Conservation (phyloP, 805 yeast genomes). For the Kluyveromyces dobzhanskii region DNA sequence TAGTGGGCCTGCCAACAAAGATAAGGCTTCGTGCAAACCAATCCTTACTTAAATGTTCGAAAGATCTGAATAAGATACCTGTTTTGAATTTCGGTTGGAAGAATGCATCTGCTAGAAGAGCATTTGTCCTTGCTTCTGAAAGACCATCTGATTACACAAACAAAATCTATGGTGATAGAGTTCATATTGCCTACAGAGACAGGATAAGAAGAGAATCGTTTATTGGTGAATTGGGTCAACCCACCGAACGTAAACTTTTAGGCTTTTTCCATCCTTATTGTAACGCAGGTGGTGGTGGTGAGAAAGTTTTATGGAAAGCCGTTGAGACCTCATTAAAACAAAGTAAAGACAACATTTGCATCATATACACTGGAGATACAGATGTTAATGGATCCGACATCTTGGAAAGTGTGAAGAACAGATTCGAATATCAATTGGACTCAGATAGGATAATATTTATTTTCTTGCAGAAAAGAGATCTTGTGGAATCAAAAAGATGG, state of each 20-base stretch:
- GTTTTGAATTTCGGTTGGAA: slow-evolving; percentile 18
- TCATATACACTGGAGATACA: slow-evolving; percentile 63
- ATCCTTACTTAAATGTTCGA: slow-evolving; percentile 11
- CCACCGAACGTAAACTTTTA: slow-evolving; percentile 33
- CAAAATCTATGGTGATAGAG: slow-evolving; percentile 2
- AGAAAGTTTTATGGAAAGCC: slow-evolving; percentile 92
- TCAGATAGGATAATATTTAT: slow-evolving; percentile 50
- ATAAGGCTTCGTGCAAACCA: slow-evolving; percentile 13
- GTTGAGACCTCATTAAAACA: slow-evolving; percentile 56
- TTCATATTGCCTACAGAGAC: slow-evolving; percentile 6
- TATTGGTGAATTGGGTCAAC: slow-evolving; percentile 8
- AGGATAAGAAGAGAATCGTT: slow-evolving; percentile 10
- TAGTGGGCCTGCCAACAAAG: slow-evolving; percentile 12
- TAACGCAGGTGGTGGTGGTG: slow-evolving; percentile 98
- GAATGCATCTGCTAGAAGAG: slow-evolving; percentile 31
- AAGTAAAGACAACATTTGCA: slow-evolving; percentile 44
- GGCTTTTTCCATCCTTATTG: slow-evolving; percentile 97
- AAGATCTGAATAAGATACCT: slow-evolving; percentile 10
- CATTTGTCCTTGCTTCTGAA: slow-evolving; percentile 28
- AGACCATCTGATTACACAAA: slow-evolving; percentile 26
- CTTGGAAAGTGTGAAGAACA: slow-evolving; percentile 40
- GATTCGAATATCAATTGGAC: slow-evolving; percentile 51
- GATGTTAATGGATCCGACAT: slow-evolving; percentile 43
- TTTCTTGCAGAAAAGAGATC: slow-evolving; percentile 44
- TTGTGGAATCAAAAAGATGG: slow-evolving; percentile 70